Percentiles rank a stretch among this genome's conserved stretches.
Evolutionary conservation across 768 basidiomycete species (phyloP).

Genomic region (Mycena venus): DNA sequence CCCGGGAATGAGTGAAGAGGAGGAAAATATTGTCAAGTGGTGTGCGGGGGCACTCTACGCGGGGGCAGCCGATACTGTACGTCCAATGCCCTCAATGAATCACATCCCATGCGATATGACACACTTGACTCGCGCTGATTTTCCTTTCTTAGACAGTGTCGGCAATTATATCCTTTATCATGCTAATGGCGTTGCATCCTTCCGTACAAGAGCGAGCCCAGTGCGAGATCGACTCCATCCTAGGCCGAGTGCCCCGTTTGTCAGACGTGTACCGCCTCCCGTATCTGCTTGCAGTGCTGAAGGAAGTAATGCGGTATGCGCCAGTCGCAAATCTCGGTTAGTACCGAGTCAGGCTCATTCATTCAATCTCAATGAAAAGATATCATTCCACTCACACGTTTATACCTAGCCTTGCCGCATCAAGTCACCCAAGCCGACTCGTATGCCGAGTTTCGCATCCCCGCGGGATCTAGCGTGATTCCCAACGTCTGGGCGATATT

Average conservation of each 20-base stretch:
- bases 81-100: conserved; percentile 17
- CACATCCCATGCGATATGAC: neutral
- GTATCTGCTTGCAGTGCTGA: conserved; percentile 53
- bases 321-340: conserved; percentile 57
- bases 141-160: conserved; percentile 60
- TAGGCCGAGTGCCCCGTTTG: conserved; percentile 51
- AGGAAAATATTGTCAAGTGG: conserved; percentile 64
- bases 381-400: too few relatives aligned
- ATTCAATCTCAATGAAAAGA: too few relatives aligned
- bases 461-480: conserved; percentile 59
- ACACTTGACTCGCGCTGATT: neutral
- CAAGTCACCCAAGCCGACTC: conserved; percentile 57
- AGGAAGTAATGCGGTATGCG: conserved; percentile 56
- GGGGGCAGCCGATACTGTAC: conserved; percentile 60
- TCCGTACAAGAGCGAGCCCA: conserved; percentile 55
- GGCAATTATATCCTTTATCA: conserved; percentile 59
- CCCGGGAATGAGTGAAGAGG: conserved; percentile 44
- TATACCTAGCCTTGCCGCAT: conserved; percentile 59
- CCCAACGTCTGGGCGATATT: conserved; percentile 64
- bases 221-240: conserved; percentile 54
- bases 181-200: conserved; percentile 63
- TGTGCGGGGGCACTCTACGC: conserved; percentile 65
- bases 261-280: conserved; percentile 42
- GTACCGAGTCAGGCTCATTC: too few relatives aligned
- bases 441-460: conserved; percentile 59